phyloP scores from a whole-genome alignment of 139 green algal species.

The Spirogloea muscicola region DNA sequence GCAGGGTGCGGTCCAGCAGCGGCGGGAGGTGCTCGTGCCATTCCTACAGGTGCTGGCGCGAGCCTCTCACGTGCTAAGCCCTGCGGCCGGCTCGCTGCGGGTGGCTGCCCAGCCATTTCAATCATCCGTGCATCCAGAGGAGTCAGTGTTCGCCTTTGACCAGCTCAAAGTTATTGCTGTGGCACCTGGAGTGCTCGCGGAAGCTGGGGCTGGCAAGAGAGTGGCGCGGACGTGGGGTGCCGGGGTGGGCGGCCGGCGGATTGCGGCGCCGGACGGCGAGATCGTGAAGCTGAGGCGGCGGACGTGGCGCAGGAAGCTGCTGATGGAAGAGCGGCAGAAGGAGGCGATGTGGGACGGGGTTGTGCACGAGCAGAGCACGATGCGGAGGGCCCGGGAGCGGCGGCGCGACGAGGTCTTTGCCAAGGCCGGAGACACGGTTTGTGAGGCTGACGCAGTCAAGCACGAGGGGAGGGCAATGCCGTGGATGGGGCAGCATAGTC shows the following conservation, averaged over 20 bases:
- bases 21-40: too few relatives aligned
- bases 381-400: too few relatives aligned
- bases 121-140: slow-evolving; percentile 7
- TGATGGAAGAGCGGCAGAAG: background rate
- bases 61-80: background rate
- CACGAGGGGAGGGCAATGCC: too few relatives aligned
- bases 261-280: slow-evolving; percentile 5
- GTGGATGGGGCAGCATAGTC: too few relatives aligned
- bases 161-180: slow-evolving; percentile 1
- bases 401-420: too few relatives aligned
- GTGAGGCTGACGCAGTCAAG: too few relatives aligned
- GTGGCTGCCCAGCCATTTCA: slow-evolving; percentile 1
- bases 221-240: background rate
- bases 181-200: background rate
- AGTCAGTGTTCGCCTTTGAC: slow-evolving; percentile 6
- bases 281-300: slow-evolving; percentile 12
- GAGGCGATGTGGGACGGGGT: background rate
- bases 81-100: background rate
- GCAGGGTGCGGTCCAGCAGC: too few relatives aligned
- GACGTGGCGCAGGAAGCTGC: slow-evolving; percentile 12
- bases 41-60: slow-evolving; percentile 14
- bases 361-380: background rate
- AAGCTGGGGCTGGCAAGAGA: background rate
- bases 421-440: too few relatives aligned
- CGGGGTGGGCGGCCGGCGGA: slow-evolving; percentile 5